phyloP scores from a whole-genome alignment of 441 rosid genomes.

The Jatropha multifida region DNA sequence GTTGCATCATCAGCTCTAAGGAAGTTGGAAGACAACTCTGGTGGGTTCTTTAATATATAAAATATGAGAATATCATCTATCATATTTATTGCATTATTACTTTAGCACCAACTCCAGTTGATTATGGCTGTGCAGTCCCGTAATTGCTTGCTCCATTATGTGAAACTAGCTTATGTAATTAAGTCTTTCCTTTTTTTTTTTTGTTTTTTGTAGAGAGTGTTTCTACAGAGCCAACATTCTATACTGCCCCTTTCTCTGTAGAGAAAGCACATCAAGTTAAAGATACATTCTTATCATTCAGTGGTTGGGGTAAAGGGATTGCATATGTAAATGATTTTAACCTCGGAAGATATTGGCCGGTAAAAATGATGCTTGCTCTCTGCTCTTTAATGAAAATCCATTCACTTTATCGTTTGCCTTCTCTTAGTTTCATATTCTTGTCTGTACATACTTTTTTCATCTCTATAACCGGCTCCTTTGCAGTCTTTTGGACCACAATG shows the following conservation, averaged over 20 bases:
- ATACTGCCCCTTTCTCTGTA: constrained; percentile 55
- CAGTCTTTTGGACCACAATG: constrained; percentile 88
- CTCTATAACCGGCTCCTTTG: constrained; percentile 16
- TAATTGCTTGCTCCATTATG: neutral
- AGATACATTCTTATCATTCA: constrained; percentile 80
- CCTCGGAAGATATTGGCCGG: constrained; percentile 97
- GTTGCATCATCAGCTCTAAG: constrained; percentile 24
- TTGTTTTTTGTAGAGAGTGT: constrained; percentile 43
- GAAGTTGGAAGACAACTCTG: constrained; percentile 31
- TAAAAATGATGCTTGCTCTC: constrained; percentile 25
- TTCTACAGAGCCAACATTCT: constrained; percentile 63
- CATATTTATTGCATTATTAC: neutral
- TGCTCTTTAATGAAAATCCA: neutral
- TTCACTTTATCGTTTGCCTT: neutral
- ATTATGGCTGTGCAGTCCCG: constrained; percentile 5
- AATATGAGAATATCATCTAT: neutral
- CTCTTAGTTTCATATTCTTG: constrained; percentile 1
- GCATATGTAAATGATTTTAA: constrained; percentile 77
- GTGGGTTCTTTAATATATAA: constrained; percentile 30
- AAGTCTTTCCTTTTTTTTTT: constrained; percentile 17
- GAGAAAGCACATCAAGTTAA: constrained; percentile 39
- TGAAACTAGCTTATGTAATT: neutral
- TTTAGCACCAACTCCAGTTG: neutral
- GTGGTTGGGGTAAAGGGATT: constrained; percentile 89
- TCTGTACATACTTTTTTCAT: neutral